Evolutionary conservation across 257 asterid species (phyloP).

Genomic region (Marsdenia floribunda): DNA sequence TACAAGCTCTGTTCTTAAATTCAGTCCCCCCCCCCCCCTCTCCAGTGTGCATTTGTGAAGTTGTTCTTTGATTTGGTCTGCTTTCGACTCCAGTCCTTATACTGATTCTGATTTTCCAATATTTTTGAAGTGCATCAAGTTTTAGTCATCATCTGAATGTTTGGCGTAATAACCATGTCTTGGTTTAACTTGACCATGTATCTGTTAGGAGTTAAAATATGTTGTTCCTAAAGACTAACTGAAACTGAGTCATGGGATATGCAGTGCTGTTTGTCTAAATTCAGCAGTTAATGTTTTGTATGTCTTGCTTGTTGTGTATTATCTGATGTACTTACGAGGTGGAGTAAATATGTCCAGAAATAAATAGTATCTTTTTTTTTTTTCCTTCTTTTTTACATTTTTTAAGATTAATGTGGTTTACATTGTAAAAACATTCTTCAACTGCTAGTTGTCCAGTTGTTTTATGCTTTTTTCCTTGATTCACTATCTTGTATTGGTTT

Average conservation of each 20-base stretch:
- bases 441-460: not conserved
- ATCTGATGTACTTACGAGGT: not conserved
- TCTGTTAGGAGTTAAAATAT: not conserved
- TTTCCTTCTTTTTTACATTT: too few species aligned
- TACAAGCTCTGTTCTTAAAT: not conserved
- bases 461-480: not conserved
- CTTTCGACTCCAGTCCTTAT: too few species aligned
- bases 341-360: not conserved
- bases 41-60: not conserved
- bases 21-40: not conserved
- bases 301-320: not conserved
- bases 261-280: not conserved
- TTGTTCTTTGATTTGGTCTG: not conserved
- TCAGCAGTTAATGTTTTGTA: not conserved
- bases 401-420: not conserved
- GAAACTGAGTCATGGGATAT: not conserved
- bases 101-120: not conserved
- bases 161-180: not conserved
- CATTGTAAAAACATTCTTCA: not conserved
- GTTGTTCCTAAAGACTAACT: not conserved
- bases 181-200: not conserved
- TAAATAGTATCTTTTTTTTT: not conserved
- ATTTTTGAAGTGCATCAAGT: not conserved
- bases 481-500: not conserved
- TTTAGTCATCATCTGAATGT: not conserved